Conservation (phyloP, 345 rosid genomes). For the Eucalyptus marginata region DNA sequence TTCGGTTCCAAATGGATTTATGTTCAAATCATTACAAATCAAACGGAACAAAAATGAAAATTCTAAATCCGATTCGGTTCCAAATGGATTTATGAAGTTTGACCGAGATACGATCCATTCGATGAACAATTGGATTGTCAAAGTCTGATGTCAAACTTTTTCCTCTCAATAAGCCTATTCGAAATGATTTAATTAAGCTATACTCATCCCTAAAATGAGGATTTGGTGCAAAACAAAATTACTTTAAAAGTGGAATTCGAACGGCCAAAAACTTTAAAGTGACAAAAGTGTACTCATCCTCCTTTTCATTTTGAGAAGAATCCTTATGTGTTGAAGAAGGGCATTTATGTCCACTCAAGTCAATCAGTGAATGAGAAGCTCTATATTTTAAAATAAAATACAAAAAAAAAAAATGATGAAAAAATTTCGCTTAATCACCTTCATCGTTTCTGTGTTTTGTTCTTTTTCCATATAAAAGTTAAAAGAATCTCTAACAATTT, state of each 20-base stretch:
- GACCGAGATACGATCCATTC: neutral
- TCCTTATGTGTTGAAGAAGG: neutral
- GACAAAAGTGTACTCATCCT: neutral
- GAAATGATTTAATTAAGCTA: rapidly evolving
- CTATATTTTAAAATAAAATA: no score
- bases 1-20: no score
- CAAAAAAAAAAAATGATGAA: no score
- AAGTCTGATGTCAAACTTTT: neutral
- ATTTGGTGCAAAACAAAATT: neutral
- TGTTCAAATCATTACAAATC: neutral
- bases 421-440: neutral
- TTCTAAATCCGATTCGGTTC: rapidly evolving
- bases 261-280: neutral
- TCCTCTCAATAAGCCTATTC: rapidly evolving
- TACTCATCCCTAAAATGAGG: neutral
- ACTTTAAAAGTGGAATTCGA: neutral
- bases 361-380: no score
- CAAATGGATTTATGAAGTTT: neutral
- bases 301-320: neutral
- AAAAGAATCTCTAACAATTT: neutral
- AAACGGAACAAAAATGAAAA: rapidly evolving
- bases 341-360: no score
- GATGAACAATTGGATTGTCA: neutral
- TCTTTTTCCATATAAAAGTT: neutral
- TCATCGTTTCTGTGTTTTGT: neutral